phyloP scores from a whole-genome alignment of 1,139 yeast species.

The Yamadazyma diospyri region DNA sequence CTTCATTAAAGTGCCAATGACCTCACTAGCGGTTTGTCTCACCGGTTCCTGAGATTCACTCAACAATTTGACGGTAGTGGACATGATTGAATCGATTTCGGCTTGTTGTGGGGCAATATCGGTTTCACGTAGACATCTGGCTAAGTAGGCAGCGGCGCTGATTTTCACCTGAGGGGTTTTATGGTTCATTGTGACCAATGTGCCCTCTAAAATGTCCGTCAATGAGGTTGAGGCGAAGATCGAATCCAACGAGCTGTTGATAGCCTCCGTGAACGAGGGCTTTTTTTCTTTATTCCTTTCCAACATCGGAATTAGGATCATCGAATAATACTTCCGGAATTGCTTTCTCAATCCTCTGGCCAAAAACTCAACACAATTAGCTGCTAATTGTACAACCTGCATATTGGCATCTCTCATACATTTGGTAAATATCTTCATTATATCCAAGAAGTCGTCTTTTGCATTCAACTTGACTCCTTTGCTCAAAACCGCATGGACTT shows the following conservation, averaged over 20 bases:
- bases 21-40: conserved; percentile 73
- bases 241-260: conserved; percentile 63
- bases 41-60: conserved; percentile 85
- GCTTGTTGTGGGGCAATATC: conserved; percentile 44
- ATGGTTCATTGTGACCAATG: conserved; percentile 58
- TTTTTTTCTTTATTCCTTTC: conserved; percentile 91
- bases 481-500: conserved; percentile 49
- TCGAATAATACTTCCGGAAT: conserved; percentile 52
- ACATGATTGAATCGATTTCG: conserved; percentile 59
- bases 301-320: conserved; percentile 59
- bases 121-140: conserved; percentile 59
- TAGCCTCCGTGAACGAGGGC: conserved; percentile 68
- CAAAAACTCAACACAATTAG: conserved; percentile 60
- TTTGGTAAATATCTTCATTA: conserved; percentile 61
- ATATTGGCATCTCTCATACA: conserved; percentile 87
- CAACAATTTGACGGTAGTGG: conserved; percentile 55
- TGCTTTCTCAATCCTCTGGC: conserved; percentile 62
- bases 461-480: conserved; percentile 42
- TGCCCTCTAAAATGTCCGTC: conserved; percentile 59
- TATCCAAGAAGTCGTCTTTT: conserved; percentile 55
- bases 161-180: conserved; percentile 84
- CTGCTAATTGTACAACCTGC: conserved; percentile 80
- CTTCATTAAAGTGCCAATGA: conserved; percentile 81
- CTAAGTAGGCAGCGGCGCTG: conserved; percentile 62
- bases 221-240: conserved; percentile 51